Evolutionary conservation across 2,329 filamentous ascomycete species (phyloP), one percentile per base, ranked within the genome.

Genomic region (Nemania serpens): DNA sequence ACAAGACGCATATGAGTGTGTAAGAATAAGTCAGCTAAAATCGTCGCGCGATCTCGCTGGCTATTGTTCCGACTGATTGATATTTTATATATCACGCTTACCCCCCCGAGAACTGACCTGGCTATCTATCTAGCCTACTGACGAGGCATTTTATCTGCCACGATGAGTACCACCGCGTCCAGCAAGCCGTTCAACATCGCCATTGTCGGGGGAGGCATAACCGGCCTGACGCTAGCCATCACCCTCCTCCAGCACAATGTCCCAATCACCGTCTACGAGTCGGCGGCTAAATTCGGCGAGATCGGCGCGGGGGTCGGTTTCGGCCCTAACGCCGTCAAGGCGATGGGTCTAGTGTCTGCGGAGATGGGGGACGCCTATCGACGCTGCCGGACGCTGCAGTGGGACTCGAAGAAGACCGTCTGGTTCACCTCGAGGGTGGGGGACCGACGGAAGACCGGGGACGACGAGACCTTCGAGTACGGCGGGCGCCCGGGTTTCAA

Each of bases 161-260:
- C 43, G 20, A 64, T 61, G 61, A 50, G 17, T 42, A 18, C n/a
- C 20, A 11, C 61, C 10, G n/a, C 55, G 13, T 29, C 58, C 42
- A 43, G 29, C 25, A 63, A 71, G 48, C 66, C 67, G 41, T 71
- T 75, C 54, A 65, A 73, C 50, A 58, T 78, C 47, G 76, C 76
- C 58, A 74, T 78, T 36, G 68, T 78, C 20, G 81, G 69, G 69
- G 78, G 68, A 66, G 80, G 69, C 69, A 81, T 70, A 63, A 79
- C 71, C 59, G 77, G 76, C 11, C 63, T 77, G 0, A 73, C 71
- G 5, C 69, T 77, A 7, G 73, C 75, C 2, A 71, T 77, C 25
- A 66, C 64, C 15, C 71, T 78, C 5, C 63, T 69, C 13, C 58
- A 66, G 50, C 71, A 74, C 34, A 58, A 68, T 29, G 66, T 77